Conservation (phyloP, 2,329 filamentous ascomycete species). For the Paradendryphiella salina region DNA sequence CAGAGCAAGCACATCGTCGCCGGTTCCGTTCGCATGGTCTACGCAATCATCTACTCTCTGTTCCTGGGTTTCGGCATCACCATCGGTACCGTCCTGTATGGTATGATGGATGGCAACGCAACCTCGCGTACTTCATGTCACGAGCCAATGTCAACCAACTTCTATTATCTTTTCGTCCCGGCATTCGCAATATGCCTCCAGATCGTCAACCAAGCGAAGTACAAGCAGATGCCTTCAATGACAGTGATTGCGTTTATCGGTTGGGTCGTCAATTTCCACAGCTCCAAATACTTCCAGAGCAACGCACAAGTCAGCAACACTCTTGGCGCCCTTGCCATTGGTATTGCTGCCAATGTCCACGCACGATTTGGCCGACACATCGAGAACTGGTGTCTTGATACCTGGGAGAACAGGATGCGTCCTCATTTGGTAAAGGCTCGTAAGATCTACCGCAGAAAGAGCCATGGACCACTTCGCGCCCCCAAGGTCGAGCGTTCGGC, state of each 20-base stretch:
- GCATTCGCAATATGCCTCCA: constrained; percentile 73
- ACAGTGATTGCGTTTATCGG: constrained; percentile 71
- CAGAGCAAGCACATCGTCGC: constrained; percentile 55
- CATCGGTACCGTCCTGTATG: constrained; percentile 55
- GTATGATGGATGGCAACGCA: constrained; percentile 53
- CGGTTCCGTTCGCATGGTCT: constrained; percentile 57
- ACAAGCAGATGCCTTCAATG: constrained; percentile 77
- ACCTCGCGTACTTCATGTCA: constrained; percentile 50
- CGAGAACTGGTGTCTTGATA: constrained; percentile 59
- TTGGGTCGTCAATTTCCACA: constrained; percentile 76
- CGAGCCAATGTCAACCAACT: constrained; percentile 55
- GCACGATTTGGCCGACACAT: constrained; percentile 65
- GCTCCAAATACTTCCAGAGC: constrained; percentile 64
- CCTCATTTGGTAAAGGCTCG: constrained; percentile 42
- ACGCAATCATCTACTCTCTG: constrained; percentile 58
- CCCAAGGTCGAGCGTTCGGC: constrained; percentile 28
- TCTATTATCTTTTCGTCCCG: constrained; percentile 72
- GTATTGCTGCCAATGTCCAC: constrained; percentile 78
- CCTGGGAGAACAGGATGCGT: constrained; percentile 57
- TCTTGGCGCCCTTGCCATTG: constrained; percentile 74
- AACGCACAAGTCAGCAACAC: constrained; percentile 78
- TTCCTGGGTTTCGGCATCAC: constrained; percentile 58
- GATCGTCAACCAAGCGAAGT: constrained; percentile 79
- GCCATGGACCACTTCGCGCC: constrained; percentile 19
- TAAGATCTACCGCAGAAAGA: constrained; percentile 31